Percentiles rank a stretch among this genome's conserved stretches.
These are phyloP conservation scores for Cladochytrium replicatum DNA, from an alignment of 192 early-diverging fungal genomes.

Conservation along the genomic window DNA sequence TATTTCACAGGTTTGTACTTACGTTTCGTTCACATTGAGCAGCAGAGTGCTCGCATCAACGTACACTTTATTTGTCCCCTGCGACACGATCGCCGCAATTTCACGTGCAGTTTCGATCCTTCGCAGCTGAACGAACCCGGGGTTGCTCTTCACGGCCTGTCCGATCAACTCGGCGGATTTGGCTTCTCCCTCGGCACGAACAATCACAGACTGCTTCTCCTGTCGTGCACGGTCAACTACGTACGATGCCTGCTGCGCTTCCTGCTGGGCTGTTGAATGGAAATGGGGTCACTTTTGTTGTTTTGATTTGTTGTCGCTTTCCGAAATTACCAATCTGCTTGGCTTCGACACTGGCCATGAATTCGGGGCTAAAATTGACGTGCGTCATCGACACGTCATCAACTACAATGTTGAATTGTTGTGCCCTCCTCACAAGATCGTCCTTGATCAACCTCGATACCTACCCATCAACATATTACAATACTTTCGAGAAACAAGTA, in stretches of 20 bases:
- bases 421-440: constrained; percentile 66
- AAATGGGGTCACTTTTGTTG: constrained; percentile 1
- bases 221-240: constrained; percentile 89
- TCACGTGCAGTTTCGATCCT: constrained; percentile 91
- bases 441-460: constrained; percentile 79
- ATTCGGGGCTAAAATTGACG: constrained; percentile 90
- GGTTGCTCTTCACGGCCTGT: constrained; percentile 95
- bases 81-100: constrained; percentile 79
- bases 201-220: constrained; percentile 97
- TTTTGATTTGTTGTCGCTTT: not conserved
- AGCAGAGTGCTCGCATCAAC: constrained; percentile 88
- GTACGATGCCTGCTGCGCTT: constrained; percentile 92
- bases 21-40: constrained; percentile 81
- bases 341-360: constrained; percentile 89
- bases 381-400: constrained; percentile 99
- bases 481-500: not conserved
- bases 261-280: constrained; percentile 82
- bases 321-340: constrained; percentile 82
- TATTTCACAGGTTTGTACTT: too few relatives aligned
- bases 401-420: constrained; percentile 80
- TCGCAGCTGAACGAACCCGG: constrained; percentile 88
- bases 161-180: constrained; percentile 87
- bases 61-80: constrained; percentile 80
- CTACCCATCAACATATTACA: constrained; percentile 6
- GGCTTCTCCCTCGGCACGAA: constrained; percentile 93